Conservation (phyloP, 2,329 filamentous ascomycete species). For the Tolypocladium album region DNA sequence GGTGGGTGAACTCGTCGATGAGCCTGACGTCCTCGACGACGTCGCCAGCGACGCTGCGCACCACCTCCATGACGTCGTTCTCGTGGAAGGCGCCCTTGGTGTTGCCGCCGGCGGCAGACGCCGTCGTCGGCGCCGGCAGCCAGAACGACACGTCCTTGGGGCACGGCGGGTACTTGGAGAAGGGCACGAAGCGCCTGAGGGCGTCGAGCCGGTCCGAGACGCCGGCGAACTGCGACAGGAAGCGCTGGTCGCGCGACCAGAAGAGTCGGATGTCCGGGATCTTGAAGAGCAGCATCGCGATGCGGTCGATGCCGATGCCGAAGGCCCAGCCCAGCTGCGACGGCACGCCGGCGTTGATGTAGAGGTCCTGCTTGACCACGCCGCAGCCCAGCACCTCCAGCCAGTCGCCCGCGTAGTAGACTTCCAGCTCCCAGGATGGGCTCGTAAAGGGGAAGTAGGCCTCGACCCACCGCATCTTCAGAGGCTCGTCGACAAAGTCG, state of each 20-base stretch:
- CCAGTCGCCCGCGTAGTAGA: slow-evolving; percentile 92
- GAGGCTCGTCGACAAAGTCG: slow-evolving; percentile 51
- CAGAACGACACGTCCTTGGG: slow-evolving; percentile 94
- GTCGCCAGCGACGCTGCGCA: slow-evolving; percentile 73
- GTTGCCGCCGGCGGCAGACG: slow-evolving; percentile 37
- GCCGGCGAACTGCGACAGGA: slow-evolving; percentile 73
- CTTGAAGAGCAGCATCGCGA: slow-evolving; percentile 94
- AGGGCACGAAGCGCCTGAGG: slow-evolving; percentile 63
- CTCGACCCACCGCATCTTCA: slow-evolving; percentile 88
- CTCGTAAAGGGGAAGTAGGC: slow-evolving; percentile 97
- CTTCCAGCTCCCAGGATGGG: slow-evolving; percentile 91
- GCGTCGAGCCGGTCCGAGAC: slow-evolving; percentile 38
- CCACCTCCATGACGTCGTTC: slow-evolving; percentile 95
- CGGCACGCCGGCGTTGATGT: slow-evolving; percentile 65
- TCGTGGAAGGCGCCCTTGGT: slow-evolving; percentile 59
- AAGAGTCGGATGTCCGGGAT: slow-evolving; percentile 96
- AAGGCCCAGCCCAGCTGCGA: slow-evolving; percentile 87
- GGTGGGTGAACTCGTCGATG: slow-evolving; percentile 80
- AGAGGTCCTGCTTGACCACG: slow-evolving; percentile 72
- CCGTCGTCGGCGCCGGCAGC: slow-evolving; percentile 36
- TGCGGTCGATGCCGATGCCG: slow-evolving; percentile 83
- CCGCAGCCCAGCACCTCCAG: slow-evolving; percentile 93
- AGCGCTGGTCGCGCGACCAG: slow-evolving; percentile 80
- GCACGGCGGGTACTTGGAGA: slow-evolving; percentile 84
- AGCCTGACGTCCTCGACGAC: slow-evolving; percentile 78